Percentiles rank a stretch among this genome's conserved stretches.
These are phyloP conservation scores for Amaranthus tricolor DNA, from an alignment of 179 eudicot species.

Conservation along the genomic window DNA sequence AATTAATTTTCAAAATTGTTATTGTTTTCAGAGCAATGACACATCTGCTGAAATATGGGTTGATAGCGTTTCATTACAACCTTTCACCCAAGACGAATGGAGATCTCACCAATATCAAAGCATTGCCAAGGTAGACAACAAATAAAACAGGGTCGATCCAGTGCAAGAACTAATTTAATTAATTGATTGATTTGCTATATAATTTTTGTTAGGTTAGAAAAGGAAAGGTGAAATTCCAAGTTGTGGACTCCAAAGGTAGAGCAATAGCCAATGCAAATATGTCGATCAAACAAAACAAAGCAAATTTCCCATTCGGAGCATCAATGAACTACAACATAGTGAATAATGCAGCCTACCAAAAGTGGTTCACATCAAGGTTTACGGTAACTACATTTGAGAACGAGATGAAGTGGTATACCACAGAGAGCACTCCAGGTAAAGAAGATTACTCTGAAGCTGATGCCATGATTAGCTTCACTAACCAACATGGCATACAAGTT, in stretches of 20 bases:
- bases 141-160: neutral
- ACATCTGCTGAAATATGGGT: slow-evolving; percentile 44
- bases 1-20: neutral
- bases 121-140: slow-evolving; percentile 45
- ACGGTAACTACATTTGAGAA: slow-evolving; percentile 53
- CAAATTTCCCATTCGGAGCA: slow-evolving; percentile 50
- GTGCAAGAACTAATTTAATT: neutral
- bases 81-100: slow-evolving; percentile 68
- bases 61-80: slow-evolving; percentile 64
- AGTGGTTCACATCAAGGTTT: slow-evolving; percentile 57
- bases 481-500: slow-evolving; percentile 28
- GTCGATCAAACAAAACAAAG: slow-evolving; percentile 14
- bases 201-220: slow-evolving; percentile 26
- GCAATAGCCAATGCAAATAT: slow-evolving; percentile 22
- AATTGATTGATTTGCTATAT: neutral
- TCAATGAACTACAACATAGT: slow-evolving; percentile 52
- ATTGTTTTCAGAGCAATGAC: slow-evolving; percentile 33
- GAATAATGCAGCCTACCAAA: slow-evolving; percentile 44
- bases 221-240: slow-evolving; percentile 35
- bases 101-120: slow-evolving; percentile 55
- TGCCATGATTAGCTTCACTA: slow-evolving; percentile 41
- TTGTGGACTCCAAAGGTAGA: slow-evolving; percentile 30
- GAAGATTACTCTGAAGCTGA: slow-evolving; percentile 56
- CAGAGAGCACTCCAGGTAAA: slow-evolving; percentile 35
- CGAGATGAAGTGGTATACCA: slow-evolving; percentile 71